Evolutionary conservation across 805 yeast species (phyloP), one percentile per base, ranked within the genome.

Genomic region (Metschnikowia vanudenii): DNA sequence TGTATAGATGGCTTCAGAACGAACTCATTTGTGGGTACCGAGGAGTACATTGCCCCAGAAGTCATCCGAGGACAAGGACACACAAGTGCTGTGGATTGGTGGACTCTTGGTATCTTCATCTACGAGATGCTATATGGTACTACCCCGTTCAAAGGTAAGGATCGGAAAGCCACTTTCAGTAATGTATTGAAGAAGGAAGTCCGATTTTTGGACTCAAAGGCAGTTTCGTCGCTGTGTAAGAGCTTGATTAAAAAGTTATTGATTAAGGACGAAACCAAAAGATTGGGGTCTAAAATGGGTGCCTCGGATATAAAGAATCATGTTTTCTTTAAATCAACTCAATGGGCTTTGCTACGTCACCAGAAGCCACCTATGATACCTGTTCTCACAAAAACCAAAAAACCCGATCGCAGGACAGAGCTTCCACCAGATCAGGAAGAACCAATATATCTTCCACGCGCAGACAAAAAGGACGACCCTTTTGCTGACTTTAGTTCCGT

Each of bases 81-180:
- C 59, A 92, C 98, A 1, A 85, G 92, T 7, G 97, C 98, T 0
- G 99, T 94, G 14, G 99, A 94, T 65, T 94, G 99, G 99, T 94
- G 99, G 99, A 94, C 99, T 0, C 71, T 94, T 54, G 99, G 99
- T 3, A 90, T 94, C 17, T 76, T 94, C 58, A 73, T 90, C 19
- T 95, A 82, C 65, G 99, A 94, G 62, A 94, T 94, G 99, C 69
- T 94, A 18, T 91, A 81, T 65, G 98, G 98, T 1, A 86, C 89
- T 8, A 94, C 99, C 0, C 99, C 99, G 1, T 94, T 92, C 69
- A 94, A 94, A 68, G 99, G 99, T 6, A 73, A 80, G 30, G 89
- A 84, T 54, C 77, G 98, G 36, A 90, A 90, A 59, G 84, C 84
- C 55, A 94, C 99, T 0, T 94, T 94, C 63, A 82, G 92, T 36